Percentiles rank a stretch among this genome's conserved stretches.
Evolutionary conservation across 768 basidiomycete species (phyloP).

Genomic region (Agrocybe pediades): DNA sequence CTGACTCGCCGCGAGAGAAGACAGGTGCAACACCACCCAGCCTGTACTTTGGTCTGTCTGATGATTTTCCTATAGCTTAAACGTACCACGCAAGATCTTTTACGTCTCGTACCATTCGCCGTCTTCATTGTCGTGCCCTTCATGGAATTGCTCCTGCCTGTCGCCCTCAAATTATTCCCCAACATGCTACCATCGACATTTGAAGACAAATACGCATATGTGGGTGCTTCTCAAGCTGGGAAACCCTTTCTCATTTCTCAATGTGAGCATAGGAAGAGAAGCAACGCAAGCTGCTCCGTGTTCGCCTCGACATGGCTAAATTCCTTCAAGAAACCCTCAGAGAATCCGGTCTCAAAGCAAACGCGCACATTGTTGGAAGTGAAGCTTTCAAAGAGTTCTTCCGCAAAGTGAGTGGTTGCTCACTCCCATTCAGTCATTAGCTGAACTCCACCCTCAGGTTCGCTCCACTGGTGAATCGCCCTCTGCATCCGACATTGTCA

Average conservation of each 20-base stretch:
- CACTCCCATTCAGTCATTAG: background rate
- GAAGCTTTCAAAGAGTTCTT: constrained; percentile 99
- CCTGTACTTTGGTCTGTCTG: constrained; percentile 11
- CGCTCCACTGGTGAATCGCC: constrained; percentile 96
- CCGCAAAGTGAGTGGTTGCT: constrained; percentile 86
- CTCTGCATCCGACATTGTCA: constrained; percentile 85
- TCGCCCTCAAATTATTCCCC: constrained; percentile 95
- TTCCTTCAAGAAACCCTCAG: constrained; percentile 97
- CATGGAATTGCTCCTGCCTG: constrained; percentile 96
- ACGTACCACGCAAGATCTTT: constrained; percentile 90
- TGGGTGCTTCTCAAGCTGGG: too few relatives aligned
- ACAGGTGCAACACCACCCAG: constrained; percentile 54
- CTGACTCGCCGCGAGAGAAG: constrained; percentile 92
- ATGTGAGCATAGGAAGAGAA: constrained; percentile 99
- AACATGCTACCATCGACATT: constrained; percentile 99
- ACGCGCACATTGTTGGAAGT: constrained; percentile 88
- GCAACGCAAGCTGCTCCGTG: constrained; percentile 90
- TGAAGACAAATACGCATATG: constrained; percentile 95
- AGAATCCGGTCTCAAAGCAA: constrained; percentile 91
- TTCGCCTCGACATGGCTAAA: constrained; percentile 98
- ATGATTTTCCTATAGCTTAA: constrained; percentile 57
- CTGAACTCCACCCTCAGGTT: constrained; percentile 46
- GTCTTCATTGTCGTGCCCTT: constrained; percentile 96
- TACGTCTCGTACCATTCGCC: constrained; percentile 93
- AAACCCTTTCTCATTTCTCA: too few relatives aligned